Percentiles rank a stretch among this genome's conserved stretches.
Evolutionary conservation across 2,329 filamentous ascomycete genomes (phyloP).

Genomic region (Tolypocladium paradoxum): DNA sequence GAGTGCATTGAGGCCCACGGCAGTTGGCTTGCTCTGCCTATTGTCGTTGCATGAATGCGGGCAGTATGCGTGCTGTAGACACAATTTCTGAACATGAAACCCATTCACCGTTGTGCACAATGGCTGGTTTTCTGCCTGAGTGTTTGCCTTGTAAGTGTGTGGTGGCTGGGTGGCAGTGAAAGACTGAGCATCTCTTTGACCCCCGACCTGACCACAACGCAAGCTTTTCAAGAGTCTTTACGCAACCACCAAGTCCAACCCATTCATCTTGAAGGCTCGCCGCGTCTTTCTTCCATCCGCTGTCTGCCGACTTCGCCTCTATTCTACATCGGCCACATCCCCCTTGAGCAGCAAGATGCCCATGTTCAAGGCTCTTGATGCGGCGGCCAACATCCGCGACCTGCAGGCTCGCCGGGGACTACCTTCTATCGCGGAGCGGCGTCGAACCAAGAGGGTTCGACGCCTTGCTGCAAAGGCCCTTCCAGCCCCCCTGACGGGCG

Average conservation of each 20-base stretch:
- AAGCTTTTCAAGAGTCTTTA: not conserved
- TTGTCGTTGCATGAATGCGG: not conserved
- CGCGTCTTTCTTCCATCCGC: not conserved
- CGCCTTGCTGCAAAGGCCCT: not conserved
- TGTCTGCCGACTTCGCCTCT: not conserved
- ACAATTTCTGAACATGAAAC: not conserved
- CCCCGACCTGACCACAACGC: not conserved
- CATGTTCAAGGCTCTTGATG: not conserved
- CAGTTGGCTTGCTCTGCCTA: not conserved
- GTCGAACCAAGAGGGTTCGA: not conserved
- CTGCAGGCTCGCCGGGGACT: not conserved
- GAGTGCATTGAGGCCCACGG: not conserved
- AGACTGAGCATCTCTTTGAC: not conserved
- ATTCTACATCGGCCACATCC: not conserved
- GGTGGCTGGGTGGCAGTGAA: not conserved
- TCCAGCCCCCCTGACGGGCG: not conserved
- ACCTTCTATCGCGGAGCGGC: not conserved
- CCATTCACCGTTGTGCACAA: not conserved
- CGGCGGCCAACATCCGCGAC: not conserved
- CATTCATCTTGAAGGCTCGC: not conserved
- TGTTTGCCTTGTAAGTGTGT: not conserved
- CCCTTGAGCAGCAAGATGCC: not conserved
- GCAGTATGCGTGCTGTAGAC: not conserved
- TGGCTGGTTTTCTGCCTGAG: not conserved
- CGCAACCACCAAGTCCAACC: not conserved